phyloP scores from a whole-genome alignment of 2,329 filamentous ascomycete genomes.

The Calonectria leucothoes region DNA sequence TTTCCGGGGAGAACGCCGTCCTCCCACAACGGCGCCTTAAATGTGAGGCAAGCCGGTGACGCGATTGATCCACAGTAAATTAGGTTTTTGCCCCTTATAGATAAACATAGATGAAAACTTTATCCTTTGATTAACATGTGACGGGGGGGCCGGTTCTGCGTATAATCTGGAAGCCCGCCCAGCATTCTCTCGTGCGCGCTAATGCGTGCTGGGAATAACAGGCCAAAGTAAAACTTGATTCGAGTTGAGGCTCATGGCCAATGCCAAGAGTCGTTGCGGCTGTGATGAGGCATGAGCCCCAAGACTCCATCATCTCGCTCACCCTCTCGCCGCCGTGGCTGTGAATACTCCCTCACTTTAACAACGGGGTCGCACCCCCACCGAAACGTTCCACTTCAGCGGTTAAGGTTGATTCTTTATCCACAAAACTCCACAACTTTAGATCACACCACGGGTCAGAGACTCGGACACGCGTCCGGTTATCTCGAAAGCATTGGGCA shows the following conservation, averaged over 20 bases:
- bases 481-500: neutral
- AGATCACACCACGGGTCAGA: neutral
- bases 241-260: neutral
- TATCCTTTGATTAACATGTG: neutral
- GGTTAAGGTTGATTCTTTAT: constrained; percentile 5
- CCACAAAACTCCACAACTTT: constrained; percentile 8
- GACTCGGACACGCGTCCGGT: neutral
- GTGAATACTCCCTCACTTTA: neutral
- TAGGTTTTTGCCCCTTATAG: neutral
- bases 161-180: neutral
- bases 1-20: neutral
- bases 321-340: neutral
- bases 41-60: neutral
- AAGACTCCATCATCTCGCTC: no score
- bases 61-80: neutral
- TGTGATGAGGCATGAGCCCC: no score
- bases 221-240: neutral
- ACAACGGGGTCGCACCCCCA: neutral
- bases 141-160: neutral
- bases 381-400: neutral
- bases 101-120: neutral
- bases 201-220: neutral
- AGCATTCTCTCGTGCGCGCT: neutral
- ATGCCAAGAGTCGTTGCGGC: neutral
- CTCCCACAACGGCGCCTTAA: neutral